Percentiles rank a stretch among this genome's conserved stretches.
Evolutionary conservation across 495 filamentous ascomycete genomes (phyloP).

Genomic region (Penicillium cinerascens): DNA sequence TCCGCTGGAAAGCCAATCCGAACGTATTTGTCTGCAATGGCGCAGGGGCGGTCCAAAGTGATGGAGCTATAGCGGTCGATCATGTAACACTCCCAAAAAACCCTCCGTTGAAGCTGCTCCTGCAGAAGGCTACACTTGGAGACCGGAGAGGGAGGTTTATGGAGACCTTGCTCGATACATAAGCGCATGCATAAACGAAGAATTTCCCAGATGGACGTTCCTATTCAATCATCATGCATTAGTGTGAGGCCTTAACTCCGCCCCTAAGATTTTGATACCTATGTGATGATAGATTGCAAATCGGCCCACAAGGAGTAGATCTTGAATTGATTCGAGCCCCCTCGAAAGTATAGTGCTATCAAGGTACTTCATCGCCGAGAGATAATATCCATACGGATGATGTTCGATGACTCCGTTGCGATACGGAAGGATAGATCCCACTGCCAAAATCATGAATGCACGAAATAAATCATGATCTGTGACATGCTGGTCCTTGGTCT

Average conservation of each 20-base stretch:
- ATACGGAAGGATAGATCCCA: conserved; percentile 22
- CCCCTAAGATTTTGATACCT: no score
- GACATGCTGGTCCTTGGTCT: neutral
- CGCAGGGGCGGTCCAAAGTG: conserved; percentile 23
- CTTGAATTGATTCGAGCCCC: conserved; percentile 28
- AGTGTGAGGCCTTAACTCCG: neutral
- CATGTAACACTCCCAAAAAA: conserved; percentile 33
- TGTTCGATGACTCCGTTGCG: conserved; percentile 14
- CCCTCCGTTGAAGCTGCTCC: conserved; percentile 25
- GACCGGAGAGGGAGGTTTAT: conserved; percentile 4
- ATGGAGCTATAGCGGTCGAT: conserved; percentile 31
- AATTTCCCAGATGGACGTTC: conserved; percentile 31
- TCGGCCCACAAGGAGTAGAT: conserved; percentile 22
- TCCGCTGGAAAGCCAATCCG: conserved; percentile 22
- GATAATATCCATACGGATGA: conserved; percentile 30
- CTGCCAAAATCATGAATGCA: conserved; percentile 29
- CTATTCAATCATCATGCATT: neutral
- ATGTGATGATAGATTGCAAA: conserved; percentile 33
- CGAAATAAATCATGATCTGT: conserved; percentile 18
- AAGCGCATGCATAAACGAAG: conserved; percentile 23
- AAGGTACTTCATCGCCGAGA: conserved; percentile 24
- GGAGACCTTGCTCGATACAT: conserved; percentile 27
- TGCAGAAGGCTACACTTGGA: conserved; percentile 6
- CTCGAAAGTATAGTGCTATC: conserved; percentile 15
- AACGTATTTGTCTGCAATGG: conserved; percentile 22